Conservation (phyloP, 352 stramenopile species). For the Globisporangium emineosum region DNA sequence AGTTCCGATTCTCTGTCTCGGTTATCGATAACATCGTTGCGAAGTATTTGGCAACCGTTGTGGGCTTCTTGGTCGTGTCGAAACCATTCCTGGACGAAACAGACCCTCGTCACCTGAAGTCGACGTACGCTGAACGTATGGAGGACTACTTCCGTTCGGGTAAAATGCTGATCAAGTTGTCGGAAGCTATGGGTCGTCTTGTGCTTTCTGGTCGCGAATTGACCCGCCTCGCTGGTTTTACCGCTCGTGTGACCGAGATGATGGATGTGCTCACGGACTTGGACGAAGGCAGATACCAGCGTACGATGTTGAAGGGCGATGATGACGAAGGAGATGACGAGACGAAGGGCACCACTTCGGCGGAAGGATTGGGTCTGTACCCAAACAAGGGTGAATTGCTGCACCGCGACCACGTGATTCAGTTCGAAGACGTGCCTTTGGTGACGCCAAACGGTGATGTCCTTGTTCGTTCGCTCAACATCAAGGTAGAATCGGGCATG, state of each 20-base stretch:
- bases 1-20: constrained; percentile 83
- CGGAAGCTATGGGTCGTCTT: constrained; percentile 79
- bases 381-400: constrained; percentile 58
- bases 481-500: constrained; percentile 86
- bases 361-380: constrained; percentile 47
- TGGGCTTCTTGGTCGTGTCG: constrained; percentile 79
- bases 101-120: constrained; percentile 52
- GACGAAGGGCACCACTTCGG: constrained; percentile 29
- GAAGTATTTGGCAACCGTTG: constrained; percentile 85
- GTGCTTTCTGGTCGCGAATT: constrained; percentile 85
- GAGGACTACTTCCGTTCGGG: constrained; percentile 84
- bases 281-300: constrained; percentile 63
- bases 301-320: constrained; percentile 61
- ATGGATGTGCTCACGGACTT: constrained; percentile 71
- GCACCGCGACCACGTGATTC: constrained; percentile 72
- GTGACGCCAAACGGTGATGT: constrained; percentile 88
- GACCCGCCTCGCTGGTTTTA: constrained; percentile 78
- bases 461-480: constrained; percentile 74
- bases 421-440: constrained; percentile 87
- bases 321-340: constrained; percentile 29
- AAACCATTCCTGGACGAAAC: constrained; percentile 62
- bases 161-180: constrained; percentile 86
- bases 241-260: constrained; percentile 74
- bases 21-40: constrained; percentile 85
- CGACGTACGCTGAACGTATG: constrained; percentile 76